A percentile compares a stretch with the other conserved stretches of the same genome.
phyloP scores from a whole-genome alignment of 768 basidiomycete genomes.

The Royoungia palumana region DNA sequence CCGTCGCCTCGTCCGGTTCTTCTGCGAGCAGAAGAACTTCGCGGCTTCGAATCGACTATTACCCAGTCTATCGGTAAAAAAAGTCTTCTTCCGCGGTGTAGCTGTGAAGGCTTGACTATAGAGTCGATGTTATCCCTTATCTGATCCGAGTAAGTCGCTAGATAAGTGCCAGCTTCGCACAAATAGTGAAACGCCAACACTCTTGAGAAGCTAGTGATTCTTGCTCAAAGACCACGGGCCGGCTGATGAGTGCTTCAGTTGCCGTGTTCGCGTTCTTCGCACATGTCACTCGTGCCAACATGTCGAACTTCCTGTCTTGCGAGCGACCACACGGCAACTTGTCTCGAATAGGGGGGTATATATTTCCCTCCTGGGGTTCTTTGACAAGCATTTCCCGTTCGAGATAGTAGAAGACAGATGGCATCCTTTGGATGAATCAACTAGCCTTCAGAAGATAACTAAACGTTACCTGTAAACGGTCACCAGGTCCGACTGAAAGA shows the following conservation, averaged over 20 bases:
- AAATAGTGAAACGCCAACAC: conserved; percentile 7
- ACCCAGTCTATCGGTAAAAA: neutral
- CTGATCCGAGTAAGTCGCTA: neutral
- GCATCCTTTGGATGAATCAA: neutral
- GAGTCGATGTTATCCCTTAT: neutral
- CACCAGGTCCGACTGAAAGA: no score
- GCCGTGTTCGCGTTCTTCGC: neutral
- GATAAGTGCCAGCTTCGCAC: neutral
- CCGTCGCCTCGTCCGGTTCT: neutral
- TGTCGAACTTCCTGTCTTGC: neutral
- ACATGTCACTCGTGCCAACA: conserved; percentile 2
- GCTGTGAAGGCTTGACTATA: neutral
- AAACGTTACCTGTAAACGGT: neutral
- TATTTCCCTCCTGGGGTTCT: neutral
- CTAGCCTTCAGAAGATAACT: neutral
- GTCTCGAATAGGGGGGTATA: no score
- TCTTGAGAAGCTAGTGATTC: conserved; percentile 3
- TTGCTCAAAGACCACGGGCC: conserved; percentile 1
- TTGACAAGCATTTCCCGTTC: neutral
- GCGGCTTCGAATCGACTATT: neutral
- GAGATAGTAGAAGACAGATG: neutral
- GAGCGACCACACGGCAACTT: no score
- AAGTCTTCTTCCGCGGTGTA: neutral
- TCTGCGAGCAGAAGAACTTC: neutral
- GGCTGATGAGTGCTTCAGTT: neutral